Conservation (phyloP, 257 asterid genomes). For the Haberlea rhodopensis region DNA sequence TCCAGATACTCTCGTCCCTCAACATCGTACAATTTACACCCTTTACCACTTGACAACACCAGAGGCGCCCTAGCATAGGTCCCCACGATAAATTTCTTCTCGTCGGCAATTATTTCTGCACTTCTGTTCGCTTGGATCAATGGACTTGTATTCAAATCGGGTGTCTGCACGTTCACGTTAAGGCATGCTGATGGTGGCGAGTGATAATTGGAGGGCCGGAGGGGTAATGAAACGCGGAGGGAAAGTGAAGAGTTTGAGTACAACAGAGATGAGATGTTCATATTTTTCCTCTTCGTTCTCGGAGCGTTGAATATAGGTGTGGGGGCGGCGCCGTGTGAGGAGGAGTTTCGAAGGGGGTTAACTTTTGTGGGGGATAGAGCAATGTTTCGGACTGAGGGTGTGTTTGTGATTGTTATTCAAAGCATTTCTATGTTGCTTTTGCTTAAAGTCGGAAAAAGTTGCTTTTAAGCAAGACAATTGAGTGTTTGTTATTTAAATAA, state of each 20-base stretch:
- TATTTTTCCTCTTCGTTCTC: constrained; percentile 15
- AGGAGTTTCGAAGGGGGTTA: too few relatives aligned
- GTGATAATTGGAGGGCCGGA: constrained; percentile 25
- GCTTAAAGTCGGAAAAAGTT: too few relatives aligned
- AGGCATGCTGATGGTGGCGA: constrained; percentile 41
- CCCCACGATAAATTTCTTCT: constrained; percentile 63
- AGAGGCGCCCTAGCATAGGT: constrained; percentile 79
- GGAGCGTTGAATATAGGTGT: too few relatives aligned
- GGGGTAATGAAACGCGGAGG: constrained; percentile 30
- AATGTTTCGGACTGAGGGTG: too few relatives aligned
- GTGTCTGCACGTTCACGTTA: constrained; percentile 44
- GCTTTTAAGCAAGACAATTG: too few relatives aligned
- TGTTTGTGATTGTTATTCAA: too few relatives aligned
- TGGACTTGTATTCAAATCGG: constrained; percentile 26
- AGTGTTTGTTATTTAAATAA: too few relatives aligned
- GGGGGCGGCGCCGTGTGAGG: constrained; percentile 18
- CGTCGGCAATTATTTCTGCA: constrained; percentile 66
- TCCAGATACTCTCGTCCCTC: constrained; percentile 90
- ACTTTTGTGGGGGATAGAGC: too few relatives aligned
- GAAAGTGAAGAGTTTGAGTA: constrained; percentile 32
- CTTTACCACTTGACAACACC: constrained; percentile 72
- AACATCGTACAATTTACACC: constrained; percentile 75
- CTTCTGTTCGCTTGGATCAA: constrained; percentile 30
- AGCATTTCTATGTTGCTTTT: too few relatives aligned
- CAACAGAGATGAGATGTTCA: constrained; percentile 39